Evolutionary conservation across 345 rosid species (phyloP).

Genomic region (Bretschneidera sinensis): DNA sequence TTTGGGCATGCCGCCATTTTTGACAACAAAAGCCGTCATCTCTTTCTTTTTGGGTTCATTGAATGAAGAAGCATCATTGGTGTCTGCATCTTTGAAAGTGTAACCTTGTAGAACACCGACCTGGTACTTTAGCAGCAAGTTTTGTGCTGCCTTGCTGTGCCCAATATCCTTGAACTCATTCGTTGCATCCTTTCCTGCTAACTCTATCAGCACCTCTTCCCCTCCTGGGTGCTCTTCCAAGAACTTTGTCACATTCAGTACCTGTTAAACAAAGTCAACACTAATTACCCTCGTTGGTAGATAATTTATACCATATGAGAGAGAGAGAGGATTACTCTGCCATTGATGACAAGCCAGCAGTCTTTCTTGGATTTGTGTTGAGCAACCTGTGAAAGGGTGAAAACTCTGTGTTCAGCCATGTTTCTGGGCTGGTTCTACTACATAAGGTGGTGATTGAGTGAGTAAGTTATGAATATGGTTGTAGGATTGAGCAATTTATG

Average conservation of each 20-base stretch:
- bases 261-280: constrained; percentile 20
- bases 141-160: constrained; percentile 51
- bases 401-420: constrained; percentile 25
- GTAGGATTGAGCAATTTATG: background rate
- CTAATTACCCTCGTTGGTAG: background rate
- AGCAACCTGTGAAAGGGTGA: constrained; percentile 41
- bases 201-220: constrained; percentile 52
- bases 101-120: constrained; percentile 43
- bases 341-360: constrained; percentile 47
- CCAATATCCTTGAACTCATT: constrained; percentile 45
- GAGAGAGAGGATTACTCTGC: constrained; percentile 29
- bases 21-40: constrained; percentile 49
- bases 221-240: constrained; percentile 64
- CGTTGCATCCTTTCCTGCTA: constrained; percentile 51
- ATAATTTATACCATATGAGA: background rate
- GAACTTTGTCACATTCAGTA: constrained; percentile 45
- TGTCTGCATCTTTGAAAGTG: constrained; percentile 15
- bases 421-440: too few relatives aligned
- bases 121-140: constrained; percentile 40
- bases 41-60: constrained; percentile 26
- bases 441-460: too few relatives aligned
- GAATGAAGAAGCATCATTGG: constrained; percentile 6
- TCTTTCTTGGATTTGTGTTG: constrained; percentile 51
- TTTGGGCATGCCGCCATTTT: constrained; percentile 28
- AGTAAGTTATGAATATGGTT: too few relatives aligned